phyloP scores from a whole-genome alignment of 441 rosid species.

The Populus hybrid region DNA sequence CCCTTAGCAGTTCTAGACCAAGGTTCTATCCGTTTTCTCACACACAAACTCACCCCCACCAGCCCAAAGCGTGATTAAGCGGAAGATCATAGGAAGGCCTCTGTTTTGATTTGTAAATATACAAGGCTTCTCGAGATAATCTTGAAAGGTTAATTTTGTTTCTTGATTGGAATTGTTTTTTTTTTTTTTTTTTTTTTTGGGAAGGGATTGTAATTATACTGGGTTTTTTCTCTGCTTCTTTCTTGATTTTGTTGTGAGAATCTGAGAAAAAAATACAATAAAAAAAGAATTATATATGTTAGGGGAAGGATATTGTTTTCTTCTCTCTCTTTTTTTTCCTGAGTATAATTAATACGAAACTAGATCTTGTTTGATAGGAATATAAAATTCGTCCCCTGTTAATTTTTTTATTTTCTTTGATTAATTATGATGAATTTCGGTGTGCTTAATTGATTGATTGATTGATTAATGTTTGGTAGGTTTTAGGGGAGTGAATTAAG shows the following conservation, averaged over 20 bases:
- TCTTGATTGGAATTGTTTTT: background rate
- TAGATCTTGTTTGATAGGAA: background rate
- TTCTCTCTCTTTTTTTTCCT: background rate
- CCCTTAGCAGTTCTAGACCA: slow-evolving; percentile 8
- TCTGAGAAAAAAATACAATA: background rate
- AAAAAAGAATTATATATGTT: background rate
- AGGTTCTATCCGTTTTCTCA: slow-evolving; percentile 24
- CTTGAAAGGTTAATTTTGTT: background rate
- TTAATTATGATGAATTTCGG: background rate
- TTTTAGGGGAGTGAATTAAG: slow-evolving; percentile 4
- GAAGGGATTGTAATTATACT: background rate
- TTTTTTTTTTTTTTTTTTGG: background rate
- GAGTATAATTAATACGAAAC: background rate
- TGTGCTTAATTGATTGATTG: background rate
- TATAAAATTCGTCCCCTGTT: background rate
- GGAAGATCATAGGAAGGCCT: background rate
- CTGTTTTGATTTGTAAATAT: slow-evolving; percentile 10
- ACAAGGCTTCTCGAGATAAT: slow-evolving; percentile 5
- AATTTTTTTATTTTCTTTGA: background rate
- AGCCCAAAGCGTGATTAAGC: slow-evolving; percentile 6
- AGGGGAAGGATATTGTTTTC: background rate
- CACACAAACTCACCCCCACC: background rate
- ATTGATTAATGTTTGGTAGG: background rate
- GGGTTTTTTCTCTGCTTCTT: background rate
- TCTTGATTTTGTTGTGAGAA: background rate